phyloP scores from a whole-genome alignment of 1,284 basidiomycete genomes.

The Schizopora paradoxa region DNA sequence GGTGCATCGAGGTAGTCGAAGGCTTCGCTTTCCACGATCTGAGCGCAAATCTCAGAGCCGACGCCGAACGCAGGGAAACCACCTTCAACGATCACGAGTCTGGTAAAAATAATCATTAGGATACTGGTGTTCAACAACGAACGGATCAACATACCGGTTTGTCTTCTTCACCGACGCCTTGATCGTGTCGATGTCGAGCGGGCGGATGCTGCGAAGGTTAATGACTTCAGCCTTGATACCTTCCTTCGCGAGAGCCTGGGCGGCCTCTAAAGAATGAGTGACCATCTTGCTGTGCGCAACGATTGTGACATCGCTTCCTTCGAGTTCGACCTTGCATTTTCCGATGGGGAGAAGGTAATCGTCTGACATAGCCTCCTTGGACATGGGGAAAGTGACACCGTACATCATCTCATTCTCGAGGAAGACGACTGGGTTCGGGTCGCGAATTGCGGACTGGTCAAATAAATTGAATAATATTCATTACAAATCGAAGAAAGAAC shows the following conservation, averaged over 20 bases:
- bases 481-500: slow-evolving; percentile 17
- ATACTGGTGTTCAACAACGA: slow-evolving; percentile 1
- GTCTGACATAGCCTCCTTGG: slow-evolving; percentile 90
- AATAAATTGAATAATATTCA: slow-evolving; percentile 13
- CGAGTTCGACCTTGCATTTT: slow-evolving; percentile 94
- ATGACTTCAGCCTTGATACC: slow-evolving; percentile 98
- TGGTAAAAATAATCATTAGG: slow-evolving; percentile 27
- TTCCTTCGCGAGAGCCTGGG: slow-evolving; percentile 89
- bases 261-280: slow-evolving; percentile 87
- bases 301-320: slow-evolving; percentile 90
- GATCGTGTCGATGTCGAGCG: slow-evolving; percentile 96
- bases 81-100: slow-evolving; percentile 92
- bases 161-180: slow-evolving; percentile 97
- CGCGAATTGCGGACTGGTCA: slow-evolving; percentile 85
- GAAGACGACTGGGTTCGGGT: slow-evolving; percentile 97
- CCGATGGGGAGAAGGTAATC: slow-evolving; percentile 95
- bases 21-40: slow-evolving; percentile 92
- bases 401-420: slow-evolving; percentile 99
- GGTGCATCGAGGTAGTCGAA: slow-evolving; percentile 98
- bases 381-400: slow-evolving; percentile 95
- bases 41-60: slow-evolving; percentile 95
- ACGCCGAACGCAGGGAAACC: slow-evolving; percentile 99
- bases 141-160: slow-evolving; percentile 58
- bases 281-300: slow-evolving; percentile 99
- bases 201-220: slow-evolving; percentile 93